Conservation (phyloP, 202 grass and related monocot species). For the Elaeis oleifera region DNA sequence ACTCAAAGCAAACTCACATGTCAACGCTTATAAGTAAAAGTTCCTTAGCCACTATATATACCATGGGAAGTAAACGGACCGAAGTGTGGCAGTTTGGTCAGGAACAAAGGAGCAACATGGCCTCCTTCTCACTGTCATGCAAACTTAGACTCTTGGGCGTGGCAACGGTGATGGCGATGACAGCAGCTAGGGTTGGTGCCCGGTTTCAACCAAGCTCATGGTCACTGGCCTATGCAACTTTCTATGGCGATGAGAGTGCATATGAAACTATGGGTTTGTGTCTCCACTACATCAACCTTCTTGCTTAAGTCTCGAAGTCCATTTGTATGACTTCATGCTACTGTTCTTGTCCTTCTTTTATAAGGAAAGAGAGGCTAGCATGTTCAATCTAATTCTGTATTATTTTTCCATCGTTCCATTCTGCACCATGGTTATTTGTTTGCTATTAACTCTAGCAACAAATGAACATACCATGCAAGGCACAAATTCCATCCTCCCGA, state of each 20-base stretch:
- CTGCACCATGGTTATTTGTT: too few species aligned
- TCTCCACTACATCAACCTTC: not conserved
- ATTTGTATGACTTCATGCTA: too few species aligned
- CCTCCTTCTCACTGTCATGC: not conserved
- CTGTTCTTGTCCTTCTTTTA: too few species aligned
- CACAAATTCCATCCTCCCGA: too few species aligned
- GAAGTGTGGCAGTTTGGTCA: not conserved
- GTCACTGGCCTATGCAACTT: not conserved
- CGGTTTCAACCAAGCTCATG: not conserved
- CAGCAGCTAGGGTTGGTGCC: not conserved
- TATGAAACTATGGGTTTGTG: slow-evolving; percentile 7
- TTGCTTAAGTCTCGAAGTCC: too few species aligned
- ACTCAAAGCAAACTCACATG: too few species aligned
- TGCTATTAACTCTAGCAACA: too few species aligned
- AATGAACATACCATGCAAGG: too few species aligned
- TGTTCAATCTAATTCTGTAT: too few species aligned
- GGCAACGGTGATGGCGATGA: not conserved
- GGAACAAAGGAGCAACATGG: not conserved
- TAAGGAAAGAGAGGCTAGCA: too few species aligned
- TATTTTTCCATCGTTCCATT: too few species aligned
- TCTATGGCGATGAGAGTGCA: slow-evolving; percentile 7
- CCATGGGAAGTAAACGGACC: not conserved
- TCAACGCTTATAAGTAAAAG: too few species aligned
- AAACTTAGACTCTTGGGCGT: not conserved
- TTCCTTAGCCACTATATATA: not conserved